Percentiles rank a stretch among this genome's conserved stretches.
Conservation (phyloP, 495 filamentous ascomycete species). For the Xylaria bambusicola region DNA sequence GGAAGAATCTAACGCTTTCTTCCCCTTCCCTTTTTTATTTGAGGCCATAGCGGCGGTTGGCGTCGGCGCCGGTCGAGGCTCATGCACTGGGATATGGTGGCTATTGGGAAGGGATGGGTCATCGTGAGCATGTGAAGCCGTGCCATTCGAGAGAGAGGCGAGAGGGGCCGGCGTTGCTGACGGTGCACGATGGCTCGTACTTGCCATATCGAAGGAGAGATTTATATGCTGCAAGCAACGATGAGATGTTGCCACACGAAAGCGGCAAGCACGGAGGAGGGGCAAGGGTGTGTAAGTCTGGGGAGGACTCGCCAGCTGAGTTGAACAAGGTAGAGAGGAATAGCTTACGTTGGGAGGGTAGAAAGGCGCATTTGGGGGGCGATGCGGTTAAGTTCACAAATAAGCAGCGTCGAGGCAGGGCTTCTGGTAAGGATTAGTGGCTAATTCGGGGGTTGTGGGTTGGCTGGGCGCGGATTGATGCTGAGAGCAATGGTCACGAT, state of each 20-base stretch:
- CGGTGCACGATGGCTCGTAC: slow-evolving; percentile 30
- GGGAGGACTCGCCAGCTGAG: background rate
- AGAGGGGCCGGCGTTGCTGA: slow-evolving; percentile 34
- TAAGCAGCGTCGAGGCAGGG: slow-evolving; percentile 10
- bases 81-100: slow-evolving; percentile 38
- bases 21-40: slow-evolving; percentile 68
- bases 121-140: slow-evolving; percentile 24
- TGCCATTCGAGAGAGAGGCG: slow-evolving; percentile 27
- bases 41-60: slow-evolving; percentile 41
- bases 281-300: background rate
- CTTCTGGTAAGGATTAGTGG: slow-evolving; percentile 17
- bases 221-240: slow-evolving; percentile 9
- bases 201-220: slow-evolving; percentile 32
- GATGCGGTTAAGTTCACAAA: slow-evolving; percentile 1
- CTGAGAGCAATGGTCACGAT: slow-evolving; percentile 20
- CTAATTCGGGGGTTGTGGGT: slow-evolving; percentile 20
- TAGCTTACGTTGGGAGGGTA: slow-evolving; percentile 15
- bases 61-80: slow-evolving; percentile 44
- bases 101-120: slow-evolving; percentile 36
- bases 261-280: background rate
- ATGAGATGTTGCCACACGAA: background rate
- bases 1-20: slow-evolving; percentile 73
- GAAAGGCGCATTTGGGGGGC: slow-evolving; percentile 18
- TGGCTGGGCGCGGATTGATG: slow-evolving; percentile 17
- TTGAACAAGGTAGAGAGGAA: slow-evolving; percentile 2